Base-by-base conservation (phyloP, 805 yeast species). In the Zygosaccharomyces rouxii region DNA sequence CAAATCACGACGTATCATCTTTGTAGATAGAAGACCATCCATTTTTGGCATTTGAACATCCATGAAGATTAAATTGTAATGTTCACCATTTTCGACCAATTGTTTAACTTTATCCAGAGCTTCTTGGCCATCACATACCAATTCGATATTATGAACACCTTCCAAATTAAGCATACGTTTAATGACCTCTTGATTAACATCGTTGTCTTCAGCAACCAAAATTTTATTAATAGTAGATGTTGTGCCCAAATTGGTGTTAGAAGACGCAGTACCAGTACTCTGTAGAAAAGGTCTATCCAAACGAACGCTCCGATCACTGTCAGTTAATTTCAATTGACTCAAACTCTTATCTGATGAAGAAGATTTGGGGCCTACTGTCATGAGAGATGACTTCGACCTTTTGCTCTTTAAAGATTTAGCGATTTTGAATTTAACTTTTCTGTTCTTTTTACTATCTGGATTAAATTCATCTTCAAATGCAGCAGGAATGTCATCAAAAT, bases 1-100 rank as follows among this genome's bases (percentile, higher is more conserved):
- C 51, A 86, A 65, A 38, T 84, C 82, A 14, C 72, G 68, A 39
- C 97, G 73, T 30, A 92, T 84, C 59, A 77, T 73, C 52, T 73
- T 79, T 0, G 98, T 89, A 0, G 97, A 96, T 22, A 81, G 73
- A 26, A 90, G 70, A 2, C 99, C 99, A 64, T 92, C 97, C 55
- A 89, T 75, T 58, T 80, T 83, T 4, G 98, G 98, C 98, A 90
- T 92, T 68, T 92, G 97, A 44, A 92, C 95, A 67, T 92, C 99
- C 99, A 92, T 92, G 62, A 92, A 87, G 1, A 94, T 80, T 46
- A 92, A 68, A 63, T 88, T 92, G 63, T 75, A 89, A 13, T 64
- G 59, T 7, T 71, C 71, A 13, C 67, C 67, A 2, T 66, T 59
- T 2, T 66, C 73, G 22, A 70, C 57, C 1, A 82, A 70, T 29